Base-by-base conservation (phyloP, 768 basidiomycete genomes). In the Ramaria sp. region DNA sequence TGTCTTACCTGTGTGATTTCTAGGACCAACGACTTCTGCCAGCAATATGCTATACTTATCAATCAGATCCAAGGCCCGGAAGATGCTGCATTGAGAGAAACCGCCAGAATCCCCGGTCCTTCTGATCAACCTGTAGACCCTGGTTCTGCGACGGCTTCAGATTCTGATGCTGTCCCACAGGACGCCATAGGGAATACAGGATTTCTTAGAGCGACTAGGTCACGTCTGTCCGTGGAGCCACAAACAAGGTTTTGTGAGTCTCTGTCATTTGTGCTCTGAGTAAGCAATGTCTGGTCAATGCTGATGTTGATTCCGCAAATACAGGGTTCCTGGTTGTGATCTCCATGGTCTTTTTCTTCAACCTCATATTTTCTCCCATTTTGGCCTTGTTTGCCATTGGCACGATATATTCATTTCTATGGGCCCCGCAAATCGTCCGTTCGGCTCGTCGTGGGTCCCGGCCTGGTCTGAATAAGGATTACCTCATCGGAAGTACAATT, bases 11-110 rank as follows among this genome's bases (percentile, higher is more conserved):
- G 48, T 33, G 1, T 15, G 31, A 4, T 17, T 27, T 17, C 19
- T 22, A 43, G 10, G n/a, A 7, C 42, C 27, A 27, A 30, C 13
- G 27, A 30, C 24, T 10, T 7, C 13, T 37, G 48, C 38, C 45
- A 95, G 92, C 87, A 92, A 84, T 91, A 91, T 63, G 79, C 84
- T 0, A 80, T 86, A 37, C 73, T 91, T 17, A 80, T 93, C 4
- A 81, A 87, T 60, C 85, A 90, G 62, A 82, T 93, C 19, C 92
- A 94, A 74, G 79, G 82, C 0, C 87, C 88, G 7, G 89, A 91
- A 66, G 78, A 83, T 59, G 69, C 69, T 11, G 66, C 67, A 12
- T 50, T 57, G 24, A 55, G 41, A 39, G 54, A 55, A 50, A 50
- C 37, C 17, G 15, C 20, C 10, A 53, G 38, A 19, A 47, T 34